Conservation (phyloP, 1,284 basidiomycete species). For the Leccinum subspadiceum region DNA sequence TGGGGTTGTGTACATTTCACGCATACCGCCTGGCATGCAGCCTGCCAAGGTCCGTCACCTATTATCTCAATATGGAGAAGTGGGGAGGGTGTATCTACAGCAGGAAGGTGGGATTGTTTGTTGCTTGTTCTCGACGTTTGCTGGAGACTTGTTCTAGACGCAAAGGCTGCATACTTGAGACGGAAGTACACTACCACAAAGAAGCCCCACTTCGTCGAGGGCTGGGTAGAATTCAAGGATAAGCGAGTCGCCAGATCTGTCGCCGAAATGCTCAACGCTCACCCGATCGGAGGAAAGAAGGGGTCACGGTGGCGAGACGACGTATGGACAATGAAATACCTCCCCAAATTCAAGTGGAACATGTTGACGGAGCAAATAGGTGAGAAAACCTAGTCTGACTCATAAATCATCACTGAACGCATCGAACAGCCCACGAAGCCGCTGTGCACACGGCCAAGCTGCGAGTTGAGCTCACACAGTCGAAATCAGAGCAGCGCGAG, state of each 20-base stretch:
- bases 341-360: conserved; percentile 98
- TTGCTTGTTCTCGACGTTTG: not conserved
- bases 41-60: conserved; percentile 95
- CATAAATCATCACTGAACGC: conserved; percentile 5
- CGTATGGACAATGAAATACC: conserved; percentile 99
- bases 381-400: conserved; percentile 43
- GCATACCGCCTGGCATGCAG: conserved; percentile 98
- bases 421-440: conserved; percentile 80
- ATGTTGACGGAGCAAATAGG: conserved; percentile 99
- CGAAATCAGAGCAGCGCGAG: conserved; percentile 85
- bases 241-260: conserved; percentile 89
- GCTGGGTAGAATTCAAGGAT: conserved; percentile 97
- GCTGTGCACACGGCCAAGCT: conserved; percentile 86
- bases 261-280: conserved; percentile 94
- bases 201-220: conserved; percentile 87
- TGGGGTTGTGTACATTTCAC: conserved; percentile 92
- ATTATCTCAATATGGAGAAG: conserved; percentile 80
- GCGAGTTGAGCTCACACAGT: conserved; percentile 88
- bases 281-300: conserved; percentile 94
- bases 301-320: conserved; percentile 92
- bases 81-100: conserved; percentile 86
- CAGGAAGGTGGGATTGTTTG: conserved; percentile 65
- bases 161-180: conserved; percentile 75
- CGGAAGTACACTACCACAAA: conserved; percentile 79
- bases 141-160: conserved; percentile 46